Evolutionary conservation across 306 rosid genomes (phyloP).

Genomic region (Vigna unguiculata): DNA sequence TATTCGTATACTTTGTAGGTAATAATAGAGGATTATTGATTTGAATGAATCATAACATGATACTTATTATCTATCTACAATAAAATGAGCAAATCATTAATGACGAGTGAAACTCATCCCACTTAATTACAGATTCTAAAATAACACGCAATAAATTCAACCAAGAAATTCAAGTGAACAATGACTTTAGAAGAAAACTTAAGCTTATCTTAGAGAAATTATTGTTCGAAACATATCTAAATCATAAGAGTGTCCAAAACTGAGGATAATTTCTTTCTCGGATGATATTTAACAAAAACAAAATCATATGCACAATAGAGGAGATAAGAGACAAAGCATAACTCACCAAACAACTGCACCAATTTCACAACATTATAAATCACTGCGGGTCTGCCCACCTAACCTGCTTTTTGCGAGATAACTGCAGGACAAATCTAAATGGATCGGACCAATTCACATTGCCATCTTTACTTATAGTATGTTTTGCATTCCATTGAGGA

Average conservation of each 20-base stretch:
- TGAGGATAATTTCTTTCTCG: neutral
- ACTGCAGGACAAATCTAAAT: too few species aligned
- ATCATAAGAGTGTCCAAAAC: neutral
- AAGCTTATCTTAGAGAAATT: neutral
- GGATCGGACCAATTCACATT: too few species aligned
- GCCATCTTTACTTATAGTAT: too few species aligned
- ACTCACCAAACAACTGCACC: too few species aligned
- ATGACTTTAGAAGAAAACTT: neutral
- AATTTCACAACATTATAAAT: too few species aligned
- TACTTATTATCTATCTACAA: neutral
- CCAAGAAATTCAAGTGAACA: neutral
- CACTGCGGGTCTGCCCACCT: too few species aligned
- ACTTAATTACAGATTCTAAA: neutral
- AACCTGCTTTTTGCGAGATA: too few species aligned
- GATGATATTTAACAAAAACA: neutral
- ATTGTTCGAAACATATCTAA: neutral
- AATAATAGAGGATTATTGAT: neutral
- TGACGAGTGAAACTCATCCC: neutral
- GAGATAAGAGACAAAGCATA: too few species aligned
- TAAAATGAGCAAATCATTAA: neutral
- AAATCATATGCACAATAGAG: too few species aligned
- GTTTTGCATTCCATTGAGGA: too few species aligned
- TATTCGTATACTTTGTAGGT: neutral
- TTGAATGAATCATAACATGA: conserved; percentile 2
- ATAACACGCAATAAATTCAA: neutral